Evolutionary conservation across 2,329 filamentous ascomycete genomes (phyloP).

Genomic region (Trichoderma koningii): DNA sequence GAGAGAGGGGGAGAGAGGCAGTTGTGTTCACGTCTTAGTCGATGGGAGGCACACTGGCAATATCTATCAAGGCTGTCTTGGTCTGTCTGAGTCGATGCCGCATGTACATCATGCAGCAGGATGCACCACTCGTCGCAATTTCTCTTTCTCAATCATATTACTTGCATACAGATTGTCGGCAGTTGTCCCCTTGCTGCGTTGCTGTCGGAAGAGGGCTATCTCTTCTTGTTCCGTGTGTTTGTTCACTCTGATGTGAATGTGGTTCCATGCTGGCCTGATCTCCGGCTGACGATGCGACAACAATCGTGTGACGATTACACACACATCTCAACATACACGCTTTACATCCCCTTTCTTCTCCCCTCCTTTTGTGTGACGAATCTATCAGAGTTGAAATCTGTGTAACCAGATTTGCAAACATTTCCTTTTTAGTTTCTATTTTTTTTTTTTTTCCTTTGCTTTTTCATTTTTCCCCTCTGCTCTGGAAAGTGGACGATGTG

Average conservation of each 20-base stretch:
- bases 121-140: slow-evolving; percentile 5
- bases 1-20: not conserved
- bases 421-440: no score
- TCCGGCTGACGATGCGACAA: slow-evolving; percentile 3
- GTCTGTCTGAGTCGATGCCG: not conserved
- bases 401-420: no score
- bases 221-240: not conserved
- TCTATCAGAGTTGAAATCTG: no score
- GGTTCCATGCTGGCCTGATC: slow-evolving; percentile 17
- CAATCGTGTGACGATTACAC: slow-evolving; percentile 3
- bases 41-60: not conserved
- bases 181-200: not conserved
- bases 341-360: no score
- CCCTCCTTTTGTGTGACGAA: no score
- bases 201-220: not conserved
- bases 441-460: not conserved
- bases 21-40: not conserved
- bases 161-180: not conserved
- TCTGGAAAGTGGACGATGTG: not conserved
- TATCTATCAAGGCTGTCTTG: no score
- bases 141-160: not conserved
- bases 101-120: slow-evolving; percentile 1
- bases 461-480: no score
- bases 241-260: not conserved
- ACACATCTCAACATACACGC: not conserved